Conservation (phyloP, 2,329 filamentous ascomycete species). For the Fusarium vanettenii region DNA sequence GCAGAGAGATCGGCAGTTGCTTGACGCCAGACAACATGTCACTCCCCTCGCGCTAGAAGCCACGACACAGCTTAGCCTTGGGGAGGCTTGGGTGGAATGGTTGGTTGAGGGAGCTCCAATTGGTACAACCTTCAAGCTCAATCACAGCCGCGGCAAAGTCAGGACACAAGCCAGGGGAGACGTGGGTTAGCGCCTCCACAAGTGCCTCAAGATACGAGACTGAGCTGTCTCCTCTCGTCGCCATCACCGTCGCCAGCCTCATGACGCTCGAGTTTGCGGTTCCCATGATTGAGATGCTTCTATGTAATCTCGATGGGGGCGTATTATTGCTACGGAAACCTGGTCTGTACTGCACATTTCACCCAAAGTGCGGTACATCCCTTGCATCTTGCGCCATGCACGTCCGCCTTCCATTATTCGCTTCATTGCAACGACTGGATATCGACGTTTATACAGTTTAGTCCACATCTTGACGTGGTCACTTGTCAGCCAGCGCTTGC, state of each 20-base stretch:
- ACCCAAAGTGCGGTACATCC: background rate
- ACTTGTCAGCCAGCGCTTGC: background rate
- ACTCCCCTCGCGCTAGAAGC: background rate
- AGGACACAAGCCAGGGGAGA: background rate
- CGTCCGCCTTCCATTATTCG: background rate
- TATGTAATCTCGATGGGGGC: background rate
- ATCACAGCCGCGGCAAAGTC: background rate
- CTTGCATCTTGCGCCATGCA: background rate
- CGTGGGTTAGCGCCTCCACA: background rate
- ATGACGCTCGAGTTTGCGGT: background rate
- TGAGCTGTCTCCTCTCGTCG: background rate
- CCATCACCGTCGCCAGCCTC: background rate
- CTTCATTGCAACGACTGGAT: background rate
- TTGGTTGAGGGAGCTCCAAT: background rate
- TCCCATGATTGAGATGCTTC: background rate
- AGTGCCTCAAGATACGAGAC: background rate
- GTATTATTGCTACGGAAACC: background rate
- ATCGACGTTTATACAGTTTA: background rate
- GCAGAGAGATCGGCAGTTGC: background rate
- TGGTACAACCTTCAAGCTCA: background rate
- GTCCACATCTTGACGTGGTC: background rate
- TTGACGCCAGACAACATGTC: background rate
- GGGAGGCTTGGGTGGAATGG: background rate
- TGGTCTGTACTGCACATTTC: background rate
- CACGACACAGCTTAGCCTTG: background rate